Conservation (phyloP, 2,329 filamentous ascomycete genomes). For the Zymoseptoria pseudotritici region DNA sequence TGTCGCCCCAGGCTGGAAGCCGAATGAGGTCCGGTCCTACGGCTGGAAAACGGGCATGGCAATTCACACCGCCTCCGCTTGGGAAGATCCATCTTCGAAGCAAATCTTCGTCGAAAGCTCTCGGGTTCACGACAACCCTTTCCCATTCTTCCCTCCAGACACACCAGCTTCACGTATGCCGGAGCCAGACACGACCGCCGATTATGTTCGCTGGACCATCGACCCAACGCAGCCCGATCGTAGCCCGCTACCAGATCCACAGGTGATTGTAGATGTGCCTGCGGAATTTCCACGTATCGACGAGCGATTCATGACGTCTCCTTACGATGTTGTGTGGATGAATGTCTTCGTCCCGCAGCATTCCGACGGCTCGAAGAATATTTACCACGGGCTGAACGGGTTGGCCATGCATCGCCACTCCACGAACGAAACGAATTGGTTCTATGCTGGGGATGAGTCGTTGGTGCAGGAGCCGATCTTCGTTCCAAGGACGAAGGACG, state of each 20-base stretch:
- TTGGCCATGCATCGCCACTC: conserved; percentile 12
- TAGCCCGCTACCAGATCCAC: conserved; percentile 24
- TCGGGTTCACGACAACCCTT: conserved; percentile 37
- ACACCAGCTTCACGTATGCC: conserved; percentile 19
- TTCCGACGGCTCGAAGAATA: conserved; percentile 28
- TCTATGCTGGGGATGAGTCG: conserved; percentile 31
- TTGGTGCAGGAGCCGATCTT: conserved; percentile 51
- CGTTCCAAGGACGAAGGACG: conserved; percentile 37
- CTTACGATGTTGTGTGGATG: conserved; percentile 36
- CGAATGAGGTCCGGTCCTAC: conserved; percentile 12
- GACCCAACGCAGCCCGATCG: conserved; percentile 28
- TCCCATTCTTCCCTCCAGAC: conserved; percentile 38
- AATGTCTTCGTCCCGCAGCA: conserved; percentile 31
- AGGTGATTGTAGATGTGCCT: conserved; percentile 31
- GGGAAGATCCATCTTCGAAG: conserved; percentile 31
- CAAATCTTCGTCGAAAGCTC: conserved; percentile 34
- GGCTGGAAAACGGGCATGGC: conserved; percentile 29
- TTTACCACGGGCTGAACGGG: conserved; percentile 20
- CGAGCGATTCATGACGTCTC: conserved; percentile 36
- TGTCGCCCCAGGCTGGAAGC: conserved; percentile 12
- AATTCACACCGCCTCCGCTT: conserved; percentile 38
- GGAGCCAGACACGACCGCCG: conserved; percentile 32
- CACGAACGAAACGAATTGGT: conserved; percentile 27
- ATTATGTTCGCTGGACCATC: conserved; percentile 39
- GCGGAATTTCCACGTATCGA: conserved; percentile 42